Conservation (phyloP, 371 early-diverging fungal species). For the Apophysomyces trapeziformis region DNA sequence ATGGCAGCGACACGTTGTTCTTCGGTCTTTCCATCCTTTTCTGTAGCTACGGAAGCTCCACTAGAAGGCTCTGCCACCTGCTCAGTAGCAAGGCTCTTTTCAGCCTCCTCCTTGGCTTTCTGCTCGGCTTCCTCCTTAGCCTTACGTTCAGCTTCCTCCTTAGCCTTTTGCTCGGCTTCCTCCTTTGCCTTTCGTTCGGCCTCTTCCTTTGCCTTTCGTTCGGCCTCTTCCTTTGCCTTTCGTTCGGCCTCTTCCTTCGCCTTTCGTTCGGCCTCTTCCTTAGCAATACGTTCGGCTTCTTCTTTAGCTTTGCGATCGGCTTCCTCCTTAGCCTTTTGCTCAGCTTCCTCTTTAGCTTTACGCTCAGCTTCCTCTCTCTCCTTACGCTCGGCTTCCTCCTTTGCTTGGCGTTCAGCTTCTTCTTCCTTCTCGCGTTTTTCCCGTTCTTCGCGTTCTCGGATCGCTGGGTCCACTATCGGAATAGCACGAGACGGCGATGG, state of each 20-base stretch:
- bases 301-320: conserved; percentile 40
- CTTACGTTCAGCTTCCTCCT: conserved; percentile 15
- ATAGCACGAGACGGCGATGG: conserved; percentile 54
- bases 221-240: conserved; percentile 19
- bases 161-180: conserved; percentile 19
- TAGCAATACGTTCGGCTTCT: conserved; percentile 38
- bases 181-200: conserved; percentile 16
- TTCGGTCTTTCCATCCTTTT: conserved; percentile 25
- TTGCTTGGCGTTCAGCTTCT: conserved; percentile 43
- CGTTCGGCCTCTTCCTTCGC: conserved; percentile 40
- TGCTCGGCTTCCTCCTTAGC: conserved; percentile 26
- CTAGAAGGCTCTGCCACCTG: conserved; percentile 23
- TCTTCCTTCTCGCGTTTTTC: conserved; percentile 49
- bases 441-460: conserved; percentile 53
- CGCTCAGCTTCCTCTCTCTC: conserved; percentile 22
- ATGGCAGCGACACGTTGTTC: conserved; percentile 39
- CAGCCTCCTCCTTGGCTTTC: conserved; percentile 26
- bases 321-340: conserved; percentile 42
- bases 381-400: conserved; percentile 35
- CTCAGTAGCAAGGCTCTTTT: conserved; percentile 24
- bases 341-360: conserved; percentile 43
- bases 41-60: conserved; percentile 22
- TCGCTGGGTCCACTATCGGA: conserved; percentile 68
- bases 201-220: conserved; percentile 19
- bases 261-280: conserved; percentile 38